Conservation (phyloP, 2,329 filamentous ascomycete genomes). For the Clarireedia paspali region DNA sequence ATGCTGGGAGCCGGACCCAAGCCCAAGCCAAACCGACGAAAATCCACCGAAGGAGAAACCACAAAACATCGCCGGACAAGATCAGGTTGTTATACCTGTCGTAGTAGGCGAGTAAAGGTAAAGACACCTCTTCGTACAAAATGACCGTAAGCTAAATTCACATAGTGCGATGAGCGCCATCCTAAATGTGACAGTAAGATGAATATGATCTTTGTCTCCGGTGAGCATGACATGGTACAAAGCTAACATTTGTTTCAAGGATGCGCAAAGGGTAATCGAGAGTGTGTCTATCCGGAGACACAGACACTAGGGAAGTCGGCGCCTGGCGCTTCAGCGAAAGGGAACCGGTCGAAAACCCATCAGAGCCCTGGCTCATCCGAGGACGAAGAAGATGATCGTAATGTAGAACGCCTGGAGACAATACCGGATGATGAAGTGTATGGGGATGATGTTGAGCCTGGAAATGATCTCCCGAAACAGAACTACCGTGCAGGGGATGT, state of each 20-base stretch:
- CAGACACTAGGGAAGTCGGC: slow-evolving; percentile 33
- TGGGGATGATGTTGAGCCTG: slow-evolving; percentile 5
- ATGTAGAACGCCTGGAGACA: slow-evolving; percentile 40
- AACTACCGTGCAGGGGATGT: not conserved
- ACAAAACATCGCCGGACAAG: slow-evolving; percentile 90
- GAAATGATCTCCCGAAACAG: not conserved
- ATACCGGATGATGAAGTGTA: slow-evolving; percentile 49
- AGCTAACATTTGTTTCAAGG: slow-evolving; percentile 41
- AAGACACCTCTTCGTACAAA: slow-evolving; percentile 7
- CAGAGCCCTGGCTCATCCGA: slow-evolving; percentile 44
- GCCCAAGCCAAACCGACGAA: slow-evolving; percentile 24
- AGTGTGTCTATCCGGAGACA: slow-evolving; percentile 82
- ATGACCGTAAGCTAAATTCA: slow-evolving; percentile 20
- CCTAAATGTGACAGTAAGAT: slow-evolving; percentile 73
- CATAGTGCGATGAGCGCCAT: slow-evolving; percentile 79
- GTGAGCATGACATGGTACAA: not conserved
- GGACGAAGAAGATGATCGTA: slow-evolving; percentile 41
- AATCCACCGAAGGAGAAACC: slow-evolving; percentile 25
- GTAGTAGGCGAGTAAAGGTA: slow-evolving; percentile 78
- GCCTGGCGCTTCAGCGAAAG: slow-evolving; percentile 27
- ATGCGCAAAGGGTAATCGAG: slow-evolving; percentile 84
- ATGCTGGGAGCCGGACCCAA: slow-evolving; percentile 21
- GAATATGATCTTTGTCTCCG: not conserved
- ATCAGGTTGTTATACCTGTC: slow-evolving; percentile 90
- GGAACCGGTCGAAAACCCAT: slow-evolving; percentile 25